Percentiles rank a stretch among this genome's conserved stretches.
phyloP scores from a whole-genome alignment of 805 yeast species.

The Phaffomyces opuntiae region DNA sequence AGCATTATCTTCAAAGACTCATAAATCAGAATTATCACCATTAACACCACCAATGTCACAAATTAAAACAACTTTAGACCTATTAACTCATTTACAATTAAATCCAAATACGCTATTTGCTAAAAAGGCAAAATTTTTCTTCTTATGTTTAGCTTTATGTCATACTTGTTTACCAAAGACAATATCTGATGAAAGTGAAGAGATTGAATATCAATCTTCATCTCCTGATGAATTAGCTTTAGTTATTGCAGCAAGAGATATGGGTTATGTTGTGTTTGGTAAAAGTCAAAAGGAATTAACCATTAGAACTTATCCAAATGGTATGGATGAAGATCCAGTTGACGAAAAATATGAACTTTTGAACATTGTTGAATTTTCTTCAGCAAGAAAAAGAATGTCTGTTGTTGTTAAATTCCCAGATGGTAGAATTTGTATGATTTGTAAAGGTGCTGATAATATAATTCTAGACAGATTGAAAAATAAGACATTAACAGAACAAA shows the following conservation, averaged over 20 bases:
- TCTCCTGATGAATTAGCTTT: conserved; percentile 96
- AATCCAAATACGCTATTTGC: conserved; percentile 69
- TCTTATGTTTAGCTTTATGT: conserved; percentile 78
- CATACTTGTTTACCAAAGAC: conserved; percentile 82
- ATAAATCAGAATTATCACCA: background rate
- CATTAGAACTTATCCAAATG: conserved; percentile 76
- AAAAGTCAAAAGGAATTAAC: conserved; percentile 53
- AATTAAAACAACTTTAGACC: conserved; percentile 51
- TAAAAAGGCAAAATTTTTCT: conserved; percentile 67
- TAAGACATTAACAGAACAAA: conserved; percentile 50
- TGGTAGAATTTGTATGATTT: conserved; percentile 63
- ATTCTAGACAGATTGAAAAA: conserved; percentile 68
- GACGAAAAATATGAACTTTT: conserved; percentile 67
- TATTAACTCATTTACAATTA: conserved; percentile 62
- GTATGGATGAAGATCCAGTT: conserved; percentile 58
- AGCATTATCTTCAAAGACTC: conserved; percentile 19
- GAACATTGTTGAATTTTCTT: conserved; percentile 79
- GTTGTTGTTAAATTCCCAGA: conserved; percentile 75
- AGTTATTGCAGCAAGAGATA: conserved; percentile 89
- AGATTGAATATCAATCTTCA: conserved; percentile 80
- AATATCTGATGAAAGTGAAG: conserved; percentile 29
- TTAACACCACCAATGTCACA: conserved; percentile 1
- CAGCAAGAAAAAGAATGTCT: conserved; percentile 91
- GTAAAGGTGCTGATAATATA: conserved; percentile 95
- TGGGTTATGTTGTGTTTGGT: conserved; percentile 82